phyloP scores from a whole-genome alignment of 1,139 yeast genomes.

The Entelexis paramagnoliae region DNA sequence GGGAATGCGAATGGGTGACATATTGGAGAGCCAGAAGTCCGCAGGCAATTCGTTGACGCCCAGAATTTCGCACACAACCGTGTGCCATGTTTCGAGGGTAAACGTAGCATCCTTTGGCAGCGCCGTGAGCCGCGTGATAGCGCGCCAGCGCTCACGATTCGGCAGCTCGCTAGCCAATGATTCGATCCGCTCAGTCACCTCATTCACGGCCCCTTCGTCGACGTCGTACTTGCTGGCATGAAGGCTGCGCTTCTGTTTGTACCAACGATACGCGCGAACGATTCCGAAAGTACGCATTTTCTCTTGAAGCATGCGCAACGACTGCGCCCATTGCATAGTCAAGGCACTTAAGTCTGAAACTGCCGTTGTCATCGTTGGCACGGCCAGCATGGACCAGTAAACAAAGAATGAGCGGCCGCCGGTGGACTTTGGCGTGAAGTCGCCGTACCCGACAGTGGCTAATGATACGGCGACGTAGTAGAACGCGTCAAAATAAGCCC shows the following conservation, averaged over 20 bases:
- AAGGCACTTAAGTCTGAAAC: slow-evolving; percentile 64
- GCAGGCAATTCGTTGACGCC: slow-evolving; percentile 21
- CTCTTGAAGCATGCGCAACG: neutral
- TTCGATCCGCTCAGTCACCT: neutral
- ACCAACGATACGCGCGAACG: neutral
- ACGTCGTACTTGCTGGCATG: neutral
- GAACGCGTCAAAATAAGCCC: slow-evolving; percentile 59
- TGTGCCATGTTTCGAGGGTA: slow-evolving; percentile 40
- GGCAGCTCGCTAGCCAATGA: neutral
- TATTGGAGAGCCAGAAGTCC: slow-evolving; percentile 46
- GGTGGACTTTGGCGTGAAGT: slow-evolving; percentile 48
- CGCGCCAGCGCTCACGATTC: slow-evolving; percentile 6
- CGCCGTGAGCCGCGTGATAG: slow-evolving; percentile 28
- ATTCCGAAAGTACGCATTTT: neutral
- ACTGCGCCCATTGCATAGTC: slow-evolving; percentile 31
- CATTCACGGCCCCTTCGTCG: neutral
- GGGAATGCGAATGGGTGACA: slow-evolving; percentile 40
- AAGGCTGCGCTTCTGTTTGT: neutral
- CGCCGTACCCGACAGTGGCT: slow-evolving; percentile 80
- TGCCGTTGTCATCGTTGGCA: slow-evolving; percentile 76
- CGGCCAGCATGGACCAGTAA: slow-evolving; percentile 69
- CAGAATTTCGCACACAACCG: slow-evolving; percentile 22
- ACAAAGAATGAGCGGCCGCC: slow-evolving; percentile 68
- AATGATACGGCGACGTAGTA: slow-evolving; percentile 69
- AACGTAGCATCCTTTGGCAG: slow-evolving; percentile 24